A percentile compares a stretch with the other conserved stretches of the same genome.
phyloP scores from a whole-genome alignment of 2,329 filamentous ascomycete genomes.

The Aspergillaceae sp. region DNA sequence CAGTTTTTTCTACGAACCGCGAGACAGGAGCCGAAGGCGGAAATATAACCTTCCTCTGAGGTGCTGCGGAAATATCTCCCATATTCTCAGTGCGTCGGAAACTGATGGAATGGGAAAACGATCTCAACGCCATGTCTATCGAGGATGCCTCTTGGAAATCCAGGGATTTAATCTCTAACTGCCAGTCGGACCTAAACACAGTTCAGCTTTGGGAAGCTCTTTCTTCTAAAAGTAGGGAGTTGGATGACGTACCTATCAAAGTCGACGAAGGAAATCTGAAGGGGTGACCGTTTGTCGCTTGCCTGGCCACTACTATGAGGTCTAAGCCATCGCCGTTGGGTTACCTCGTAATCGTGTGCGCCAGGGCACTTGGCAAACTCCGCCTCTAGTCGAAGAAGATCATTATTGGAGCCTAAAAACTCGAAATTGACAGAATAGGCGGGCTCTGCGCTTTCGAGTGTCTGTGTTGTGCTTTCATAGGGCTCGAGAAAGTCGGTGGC shows the following conservation, averaged over 20 bases:
- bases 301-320: conserved; percentile 13
- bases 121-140: conserved; percentile 18
- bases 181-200: conserved; percentile 30
- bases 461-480: conserved; percentile 11
- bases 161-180: conserved; percentile 33
- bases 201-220: conserved; percentile 2
- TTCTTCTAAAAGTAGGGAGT: not conserved
- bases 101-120: conserved; percentile 22
- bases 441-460: conserved; percentile 18
- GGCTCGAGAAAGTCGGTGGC: conserved; percentile 23
- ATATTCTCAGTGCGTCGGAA: conserved; percentile 14
- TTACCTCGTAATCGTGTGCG: conserved; percentile 26
- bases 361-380: conserved; percentile 23
- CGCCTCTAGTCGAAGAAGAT: conserved; percentile 30
- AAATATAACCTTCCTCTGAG: conserved; percentile 24
- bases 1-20: conserved; percentile 31
- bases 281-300: conserved; percentile 16
- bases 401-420: conserved; percentile 22
- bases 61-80: conserved; percentile 15
- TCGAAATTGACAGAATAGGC: conserved; percentile 36
- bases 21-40: conserved; percentile 17
- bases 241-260: conserved; percentile 23
- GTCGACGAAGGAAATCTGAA: conserved; percentile 31
- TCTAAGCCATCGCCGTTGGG: conserved; percentile 28
- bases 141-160: conserved; percentile 25